phyloP scores from a whole-genome alignment of 2,329 filamentous ascomycete genomes.

The Cordyceps fumosorosea region DNA sequence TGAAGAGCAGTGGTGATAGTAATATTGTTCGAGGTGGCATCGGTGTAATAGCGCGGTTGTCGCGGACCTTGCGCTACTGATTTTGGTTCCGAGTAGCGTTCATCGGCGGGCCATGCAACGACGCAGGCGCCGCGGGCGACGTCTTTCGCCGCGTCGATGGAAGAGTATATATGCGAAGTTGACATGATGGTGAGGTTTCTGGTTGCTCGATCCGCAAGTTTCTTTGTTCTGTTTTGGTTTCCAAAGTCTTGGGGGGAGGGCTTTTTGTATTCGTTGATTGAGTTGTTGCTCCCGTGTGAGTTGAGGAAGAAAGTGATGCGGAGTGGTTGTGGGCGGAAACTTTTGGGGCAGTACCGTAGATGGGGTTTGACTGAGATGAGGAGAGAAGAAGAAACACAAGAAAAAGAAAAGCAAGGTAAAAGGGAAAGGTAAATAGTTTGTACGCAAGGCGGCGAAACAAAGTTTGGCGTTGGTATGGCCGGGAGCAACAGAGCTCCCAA shows the following conservation, averaged over 20 bases:
- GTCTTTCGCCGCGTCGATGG: constrained; percentile 20
- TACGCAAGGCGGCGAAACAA: neutral
- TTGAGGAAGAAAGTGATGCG: too few relatives aligned
- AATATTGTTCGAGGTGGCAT: neutral
- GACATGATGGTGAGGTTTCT: neutral
- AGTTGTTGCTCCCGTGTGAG: too few relatives aligned
- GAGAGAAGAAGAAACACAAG: neutral
- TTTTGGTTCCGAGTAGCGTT: constrained; percentile 16
- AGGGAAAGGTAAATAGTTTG: neutral
- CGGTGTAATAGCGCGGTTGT: constrained; percentile 1
- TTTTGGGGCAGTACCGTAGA: neutral
- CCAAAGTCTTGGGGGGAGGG: too few relatives aligned
- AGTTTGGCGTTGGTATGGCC: too few relatives aligned
- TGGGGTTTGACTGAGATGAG: neutral
- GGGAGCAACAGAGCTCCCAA: neutral
- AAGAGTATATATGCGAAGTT: constrained; percentile 17
- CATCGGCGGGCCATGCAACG: constrained; percentile 23
- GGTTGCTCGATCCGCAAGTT: too few relatives aligned
- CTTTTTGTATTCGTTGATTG: too few relatives aligned
- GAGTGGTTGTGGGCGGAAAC: too few relatives aligned
- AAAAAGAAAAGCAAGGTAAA: neutral
- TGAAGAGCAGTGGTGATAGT: neutral
- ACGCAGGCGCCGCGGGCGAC: constrained; percentile 21
- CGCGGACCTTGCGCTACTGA: neutral
- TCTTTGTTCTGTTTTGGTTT: neutral